Evolutionary conservation across 1,139 yeast genomes (phyloP).

Genomic region (Yamadazyma mexicana): DNA sequence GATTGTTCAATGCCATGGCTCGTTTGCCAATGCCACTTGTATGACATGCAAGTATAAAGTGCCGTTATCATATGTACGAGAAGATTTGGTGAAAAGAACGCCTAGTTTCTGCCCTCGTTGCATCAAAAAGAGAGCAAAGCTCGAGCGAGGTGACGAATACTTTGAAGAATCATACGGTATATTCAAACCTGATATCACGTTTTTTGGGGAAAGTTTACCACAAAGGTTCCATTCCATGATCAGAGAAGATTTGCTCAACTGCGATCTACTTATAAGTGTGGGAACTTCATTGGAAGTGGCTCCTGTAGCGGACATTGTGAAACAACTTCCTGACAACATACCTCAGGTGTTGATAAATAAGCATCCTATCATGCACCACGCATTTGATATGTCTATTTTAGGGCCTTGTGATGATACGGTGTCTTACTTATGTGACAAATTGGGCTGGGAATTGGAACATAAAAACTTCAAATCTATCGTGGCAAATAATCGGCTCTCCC

Average conservation of each 20-base stretch:
- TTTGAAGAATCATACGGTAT: constrained; percentile 66
- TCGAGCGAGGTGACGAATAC: constrained; percentile 27
- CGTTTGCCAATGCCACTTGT: constrained; percentile 90
- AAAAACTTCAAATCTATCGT: constrained; percentile 25
- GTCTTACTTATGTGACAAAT: constrained; percentile 55
- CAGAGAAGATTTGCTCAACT: constrained; percentile 56
- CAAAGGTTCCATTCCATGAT: constrained; percentile 65
- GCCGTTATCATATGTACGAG: constrained; percentile 66
- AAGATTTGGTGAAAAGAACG: constrained; percentile 57
- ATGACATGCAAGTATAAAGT: constrained; percentile 71
- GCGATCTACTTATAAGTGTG: constrained; percentile 82
- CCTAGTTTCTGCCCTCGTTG: constrained; percentile 79
- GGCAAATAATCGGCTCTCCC: constrained; percentile 22
- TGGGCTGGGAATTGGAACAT: constrained; percentile 73
- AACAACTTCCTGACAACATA: constrained; percentile 62
- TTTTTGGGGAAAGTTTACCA: constrained; percentile 89
- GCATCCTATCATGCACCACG: constrained; percentile 75
- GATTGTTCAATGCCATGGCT: constrained; percentile 93
- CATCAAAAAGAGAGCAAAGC: constrained; percentile 39
- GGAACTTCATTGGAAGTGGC: constrained; percentile 96
- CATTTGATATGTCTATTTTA: constrained; percentile 76
- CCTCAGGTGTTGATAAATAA: constrained; percentile 85
- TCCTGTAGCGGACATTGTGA: constrained; percentile 93
- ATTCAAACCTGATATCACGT: constrained; percentile 92
- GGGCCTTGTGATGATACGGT: constrained; percentile 92